Base-by-base conservation (phyloP, 108 stramenopile genomes). In the Cyclotella cryptica region DNA sequence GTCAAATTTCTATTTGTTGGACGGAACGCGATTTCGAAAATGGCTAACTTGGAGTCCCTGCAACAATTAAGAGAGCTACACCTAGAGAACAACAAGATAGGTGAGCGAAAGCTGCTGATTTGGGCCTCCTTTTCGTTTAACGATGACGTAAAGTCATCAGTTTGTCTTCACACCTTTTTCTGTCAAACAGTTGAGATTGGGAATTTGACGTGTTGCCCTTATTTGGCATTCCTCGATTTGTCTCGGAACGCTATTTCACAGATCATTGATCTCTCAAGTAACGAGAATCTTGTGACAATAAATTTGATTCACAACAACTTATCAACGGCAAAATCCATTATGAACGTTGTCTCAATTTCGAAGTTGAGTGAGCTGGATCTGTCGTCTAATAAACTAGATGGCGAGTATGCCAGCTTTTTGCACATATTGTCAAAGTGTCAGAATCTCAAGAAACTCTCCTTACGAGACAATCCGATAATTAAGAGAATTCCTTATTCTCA, bases 401-500 rank as follows among this genome's bases (percentile, higher is more conserved):
- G 67, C 30, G 47, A 46, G 18, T 49, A 46, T n/a, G 67, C 27
- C 26, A 29, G 67, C 49, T 39, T 94, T 29, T 28, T 90, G 10
- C 49, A 78, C 6, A 71, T 94, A 40, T 62, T 89, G 17, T 71
- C 57, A 35, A 6, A 55, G 13, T 75, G 84, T 47, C 86, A 77
- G 15, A 82, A 78, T 40, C 80, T 94, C 19, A 72, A 87, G 47
- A 91, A 92, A n/a, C 83, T 94, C 3, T 89, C 88, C 54, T 49
- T 88, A 71, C 51, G 88, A 47, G 92, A 90, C 14, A 95, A 95
- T 72, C 91, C 91, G 5, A 46, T 87, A 19, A 89, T 91, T 15
- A 93, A 88, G 39, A 46, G 77, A 8, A 88, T 93, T 70, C 75
- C 71, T 18, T 79, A 93, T 68, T 95, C 93, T 66, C 88, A 92